Evolutionary conservation across 345 rosid species (phyloP).

Genomic region (Lenwebbia sp.): DNA sequence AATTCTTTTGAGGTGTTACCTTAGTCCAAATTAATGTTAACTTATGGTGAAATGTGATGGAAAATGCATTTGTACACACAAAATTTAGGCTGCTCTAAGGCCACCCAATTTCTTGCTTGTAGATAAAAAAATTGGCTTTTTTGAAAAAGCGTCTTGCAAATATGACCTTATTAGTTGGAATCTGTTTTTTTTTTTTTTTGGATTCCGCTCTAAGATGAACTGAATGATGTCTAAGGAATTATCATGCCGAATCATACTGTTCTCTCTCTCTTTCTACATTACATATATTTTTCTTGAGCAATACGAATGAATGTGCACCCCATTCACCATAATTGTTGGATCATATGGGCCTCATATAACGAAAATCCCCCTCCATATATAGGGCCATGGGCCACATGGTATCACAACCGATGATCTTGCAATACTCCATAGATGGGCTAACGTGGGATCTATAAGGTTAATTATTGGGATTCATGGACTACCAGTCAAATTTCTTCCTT

Average conservation of each 20-base stretch:
- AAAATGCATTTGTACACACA: background rate
- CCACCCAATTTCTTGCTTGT: background rate
- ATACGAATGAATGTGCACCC: background rate
- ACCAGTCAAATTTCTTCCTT: background rate
- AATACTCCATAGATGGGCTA: background rate
- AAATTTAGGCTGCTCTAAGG: too few species aligned
- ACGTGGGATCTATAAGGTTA: background rate
- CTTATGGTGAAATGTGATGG: background rate
- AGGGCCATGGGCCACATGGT: background rate
- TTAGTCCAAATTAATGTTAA: background rate
- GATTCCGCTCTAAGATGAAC: background rate
- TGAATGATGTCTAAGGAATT: background rate
- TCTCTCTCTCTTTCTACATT: background rate
- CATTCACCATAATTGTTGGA: background rate
- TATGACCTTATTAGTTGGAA: too few species aligned
- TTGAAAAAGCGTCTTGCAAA: background rate
- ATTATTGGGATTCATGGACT: background rate
- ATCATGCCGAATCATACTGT: background rate
- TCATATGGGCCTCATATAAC: background rate
- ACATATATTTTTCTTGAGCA: background rate
- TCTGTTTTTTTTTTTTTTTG: background rate
- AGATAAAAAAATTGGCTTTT: too few species aligned
- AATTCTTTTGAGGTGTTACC: background rate
- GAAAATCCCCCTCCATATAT: background rate
- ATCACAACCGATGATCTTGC: background rate